phyloP scores from a whole-genome alignment of 176 grass and related monocot genomes.

The Oryza meyeriana region DNA sequence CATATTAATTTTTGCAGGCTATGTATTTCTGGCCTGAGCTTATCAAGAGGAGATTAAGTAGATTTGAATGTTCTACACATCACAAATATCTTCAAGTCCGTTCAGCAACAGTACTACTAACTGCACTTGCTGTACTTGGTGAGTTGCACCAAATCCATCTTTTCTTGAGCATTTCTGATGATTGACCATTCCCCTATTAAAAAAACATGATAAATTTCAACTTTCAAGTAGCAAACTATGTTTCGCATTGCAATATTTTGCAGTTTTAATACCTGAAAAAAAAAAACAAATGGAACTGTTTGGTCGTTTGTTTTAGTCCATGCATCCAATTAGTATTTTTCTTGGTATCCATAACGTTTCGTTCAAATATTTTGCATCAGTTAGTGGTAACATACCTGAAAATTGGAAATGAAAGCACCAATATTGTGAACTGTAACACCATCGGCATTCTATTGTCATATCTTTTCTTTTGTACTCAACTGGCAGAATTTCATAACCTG shows the following conservation, averaged over 20 bases:
- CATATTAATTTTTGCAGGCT: slow-evolving; percentile 31
- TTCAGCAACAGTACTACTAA: slow-evolving; percentile 40
- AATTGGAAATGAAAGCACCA: neutral
- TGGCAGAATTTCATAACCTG: neutral
- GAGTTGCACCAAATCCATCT: slow-evolving; percentile 38
- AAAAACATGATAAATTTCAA: neutral
- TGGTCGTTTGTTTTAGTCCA: neutral
- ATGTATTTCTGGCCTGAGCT: slow-evolving; percentile 49
- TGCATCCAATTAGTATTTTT: neutral
- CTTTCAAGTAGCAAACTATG: neutral
- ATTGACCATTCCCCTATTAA: slow-evolving; percentile 1
- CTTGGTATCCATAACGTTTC: neutral
- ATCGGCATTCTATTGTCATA: neutral
- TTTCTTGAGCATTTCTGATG: slow-evolving; percentile 28
- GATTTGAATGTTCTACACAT: slow-evolving; percentile 35
- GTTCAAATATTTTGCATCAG: neutral
- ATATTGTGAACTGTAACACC: neutral
- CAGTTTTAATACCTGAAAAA: neutral
- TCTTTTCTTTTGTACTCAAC: neutral
- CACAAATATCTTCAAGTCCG: slow-evolving; percentile 40
- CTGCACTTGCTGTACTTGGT: slow-evolving; percentile 57
- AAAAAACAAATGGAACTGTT: neutral
- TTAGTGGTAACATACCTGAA: neutral
- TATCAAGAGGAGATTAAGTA: slow-evolving; percentile 40
- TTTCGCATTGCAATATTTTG: neutral